Percentiles rank a stretch among this genome's conserved stretches.
Conservation (phyloP, 768 basidiomycete genomes). For the Tylopilus vinaceipallidus region DNA sequence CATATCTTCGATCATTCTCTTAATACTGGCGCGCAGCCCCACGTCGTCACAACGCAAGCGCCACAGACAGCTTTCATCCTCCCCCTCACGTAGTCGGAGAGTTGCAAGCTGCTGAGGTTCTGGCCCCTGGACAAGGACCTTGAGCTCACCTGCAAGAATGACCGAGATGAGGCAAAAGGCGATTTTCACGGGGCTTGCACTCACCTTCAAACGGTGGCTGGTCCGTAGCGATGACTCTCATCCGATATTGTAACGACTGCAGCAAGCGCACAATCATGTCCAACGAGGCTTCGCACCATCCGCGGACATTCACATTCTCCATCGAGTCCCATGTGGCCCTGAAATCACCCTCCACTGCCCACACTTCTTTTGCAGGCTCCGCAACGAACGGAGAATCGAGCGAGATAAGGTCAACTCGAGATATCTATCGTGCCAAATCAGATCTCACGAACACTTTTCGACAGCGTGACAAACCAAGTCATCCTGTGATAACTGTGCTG, state of each 20-base stretch:
- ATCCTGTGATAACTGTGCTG: conserved; percentile 6
- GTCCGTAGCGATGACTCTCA: conserved; percentile 54
- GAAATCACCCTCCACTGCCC: conserved; percentile 45
- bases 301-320: conserved; percentile 47
- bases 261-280: conserved; percentile 54
- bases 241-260: conserved; percentile 43
- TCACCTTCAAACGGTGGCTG: conserved; percentile 60
- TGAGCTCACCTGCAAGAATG: conserved; percentile 55
- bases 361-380: conserved; percentile 35
- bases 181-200: conserved; percentile 10
- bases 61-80: conserved; percentile 75
- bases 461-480: conserved; percentile 19
- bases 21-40: conserved; percentile 43
- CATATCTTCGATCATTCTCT: conserved; percentile 37
- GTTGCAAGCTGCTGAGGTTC: conserved; percentile 30
- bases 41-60: conserved; percentile 54
- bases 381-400: conserved; percentile 70
- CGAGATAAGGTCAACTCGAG: conserved; percentile 59
- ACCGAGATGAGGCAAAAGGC: conserved; percentile 1
- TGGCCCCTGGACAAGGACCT: conserved; percentile 46
- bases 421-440: conserved; percentile 30
- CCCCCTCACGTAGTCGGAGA: conserved; percentile 58
- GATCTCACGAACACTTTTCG: background rate
- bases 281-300: conserved; percentile 65
- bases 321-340: conserved; percentile 55